phyloP scores from a whole-genome alignment of 441 rosid genomes.

The Daphne laureola region DNA sequence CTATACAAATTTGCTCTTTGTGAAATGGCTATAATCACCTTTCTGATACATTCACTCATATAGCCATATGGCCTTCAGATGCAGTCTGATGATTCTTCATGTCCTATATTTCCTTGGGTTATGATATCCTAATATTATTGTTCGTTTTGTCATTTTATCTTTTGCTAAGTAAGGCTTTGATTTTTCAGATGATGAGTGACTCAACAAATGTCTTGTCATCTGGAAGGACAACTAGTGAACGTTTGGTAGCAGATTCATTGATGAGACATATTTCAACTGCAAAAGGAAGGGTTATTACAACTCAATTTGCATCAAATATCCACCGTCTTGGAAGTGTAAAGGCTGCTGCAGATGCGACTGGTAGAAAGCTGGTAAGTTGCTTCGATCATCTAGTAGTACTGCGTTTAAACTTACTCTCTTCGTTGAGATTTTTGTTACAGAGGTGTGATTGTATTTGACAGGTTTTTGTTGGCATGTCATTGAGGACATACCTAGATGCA shows the following conservation, averaged over 20 bases:
- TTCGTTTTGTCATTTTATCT: too few species aligned
- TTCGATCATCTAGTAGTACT: slow-evolving; percentile 4
- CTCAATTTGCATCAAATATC: slow-evolving; percentile 96
- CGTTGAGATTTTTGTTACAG: neutral
- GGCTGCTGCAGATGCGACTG: slow-evolving; percentile 91
- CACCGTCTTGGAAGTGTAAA: slow-evolving; percentile 97
- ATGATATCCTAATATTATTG: too few species aligned
- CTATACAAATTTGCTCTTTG: too few species aligned
- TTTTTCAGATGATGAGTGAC: slow-evolving; percentile 93
- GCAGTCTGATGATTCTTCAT: too few species aligned
- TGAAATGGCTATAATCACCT: too few species aligned
- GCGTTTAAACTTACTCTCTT: neutral
- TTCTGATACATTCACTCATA: too few species aligned
- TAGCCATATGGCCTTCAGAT: too few species aligned
- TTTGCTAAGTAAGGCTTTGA: slow-evolving; percentile 3
- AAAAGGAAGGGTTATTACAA: slow-evolving; percentile 89
- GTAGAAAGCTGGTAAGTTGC: slow-evolving; percentile 73
- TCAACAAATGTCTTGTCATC: slow-evolving; percentile 92
- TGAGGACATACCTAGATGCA: slow-evolving; percentile 90
- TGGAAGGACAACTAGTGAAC: slow-evolving; percentile 89
- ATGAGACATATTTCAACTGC: slow-evolving; percentile 63
- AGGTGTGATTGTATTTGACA: slow-evolving; percentile 17
- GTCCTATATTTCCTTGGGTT: too few species aligned
- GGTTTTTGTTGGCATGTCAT: slow-evolving; percentile 98
- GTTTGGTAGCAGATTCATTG: slow-evolving; percentile 71